Conservation (phyloP, 1,284 basidiomycete genomes). For the Puccinia hordei region DNA sequence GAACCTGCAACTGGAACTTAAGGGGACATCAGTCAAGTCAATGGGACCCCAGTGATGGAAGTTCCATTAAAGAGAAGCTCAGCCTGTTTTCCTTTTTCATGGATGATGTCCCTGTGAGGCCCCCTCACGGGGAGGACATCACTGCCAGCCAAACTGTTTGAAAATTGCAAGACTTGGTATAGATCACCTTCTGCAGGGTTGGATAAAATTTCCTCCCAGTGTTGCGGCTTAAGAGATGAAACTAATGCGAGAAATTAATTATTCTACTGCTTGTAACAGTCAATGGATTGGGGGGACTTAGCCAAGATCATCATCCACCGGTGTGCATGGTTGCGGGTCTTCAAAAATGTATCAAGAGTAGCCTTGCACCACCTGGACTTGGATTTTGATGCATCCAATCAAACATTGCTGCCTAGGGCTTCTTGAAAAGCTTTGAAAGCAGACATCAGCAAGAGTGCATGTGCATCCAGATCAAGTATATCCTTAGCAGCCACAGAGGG, state of each 20-base stretch:
- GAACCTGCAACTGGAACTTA: not conserved
- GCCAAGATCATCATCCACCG: not conserved
- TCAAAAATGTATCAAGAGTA: not conserved
- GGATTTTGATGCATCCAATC: not conserved
- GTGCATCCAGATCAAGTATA: too few relatives aligned
- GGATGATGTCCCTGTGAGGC: not conserved
- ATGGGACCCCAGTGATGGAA: not conserved
- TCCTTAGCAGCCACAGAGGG: too few relatives aligned
- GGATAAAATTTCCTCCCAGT: not conserved
- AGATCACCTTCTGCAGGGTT: too few relatives aligned
- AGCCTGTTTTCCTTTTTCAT: slow-evolving; percentile 2
- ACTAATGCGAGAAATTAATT: not conserved
- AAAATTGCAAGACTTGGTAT: not conserved
- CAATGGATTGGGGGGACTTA: not conserved
- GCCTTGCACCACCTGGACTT: slow-evolving; percentile 20
- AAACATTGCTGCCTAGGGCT: not conserved
- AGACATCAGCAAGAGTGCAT: too few relatives aligned
- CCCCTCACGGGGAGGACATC: not conserved
- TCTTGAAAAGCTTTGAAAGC: too few relatives aligned
- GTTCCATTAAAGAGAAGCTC: slow-evolving; percentile 28
- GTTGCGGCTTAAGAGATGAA: not conserved
- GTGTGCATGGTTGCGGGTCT: not conserved
- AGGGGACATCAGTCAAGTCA: not conserved
- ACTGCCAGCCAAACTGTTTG: not conserved
- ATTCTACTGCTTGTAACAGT: not conserved